A percentile compares a stretch with the other conserved stretches of the same genome.
These are phyloP conservation scores for Gleditsia sinensis DNA, from an alignment of 306 rosid genomes.

Conservation along the genomic window DNA sequence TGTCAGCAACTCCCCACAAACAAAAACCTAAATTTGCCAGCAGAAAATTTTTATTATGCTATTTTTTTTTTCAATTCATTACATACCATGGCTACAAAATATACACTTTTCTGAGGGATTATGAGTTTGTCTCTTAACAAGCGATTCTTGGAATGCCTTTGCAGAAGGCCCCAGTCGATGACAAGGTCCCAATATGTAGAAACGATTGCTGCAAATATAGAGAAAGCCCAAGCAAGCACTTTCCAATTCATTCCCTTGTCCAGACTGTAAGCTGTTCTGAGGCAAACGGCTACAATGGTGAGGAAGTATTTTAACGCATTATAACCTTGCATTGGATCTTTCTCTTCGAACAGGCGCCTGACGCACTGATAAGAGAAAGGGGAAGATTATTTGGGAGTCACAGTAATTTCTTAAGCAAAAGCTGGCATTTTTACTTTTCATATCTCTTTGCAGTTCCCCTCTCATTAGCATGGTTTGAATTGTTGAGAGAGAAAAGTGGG, in stretches of 20 bases:
- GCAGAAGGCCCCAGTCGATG: conserved; percentile 76
- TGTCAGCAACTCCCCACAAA: background rate
- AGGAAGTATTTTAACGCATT: conserved; percentile 61
- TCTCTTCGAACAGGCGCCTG: conserved; percentile 62
- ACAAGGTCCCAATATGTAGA: conserved; percentile 74
- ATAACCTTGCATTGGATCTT: conserved; percentile 65
- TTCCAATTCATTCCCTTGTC: conserved; percentile 40
- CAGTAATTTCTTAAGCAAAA: background rate
- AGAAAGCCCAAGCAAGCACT: conserved; percentile 49
- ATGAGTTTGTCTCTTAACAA: conserved; percentile 76
- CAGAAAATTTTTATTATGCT: too few species aligned
- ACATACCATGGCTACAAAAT: conserved; percentile 61
- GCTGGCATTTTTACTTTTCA: background rate
- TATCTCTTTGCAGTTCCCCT: background rate
- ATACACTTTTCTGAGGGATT: conserved; percentile 50
- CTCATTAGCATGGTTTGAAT: too few species aligned
- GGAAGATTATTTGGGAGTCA: background rate
- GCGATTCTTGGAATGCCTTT: conserved; percentile 57
- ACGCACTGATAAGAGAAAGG: conserved; percentile 48
- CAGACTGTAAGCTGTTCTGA: conserved; percentile 52
- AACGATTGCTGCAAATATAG: conserved; percentile 50
- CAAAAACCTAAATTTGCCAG: background rate
- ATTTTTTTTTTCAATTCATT: background rate
- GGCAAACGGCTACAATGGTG: conserved; percentile 61
- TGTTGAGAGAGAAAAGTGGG: too few species aligned